Percentiles rank a stretch among this genome's conserved stretches.
These are phyloP conservation scores for Epichloe gansuensis DNA, from an alignment of 2,329 filamentous ascomycete genomes.

Conservation along the genomic window DNA sequence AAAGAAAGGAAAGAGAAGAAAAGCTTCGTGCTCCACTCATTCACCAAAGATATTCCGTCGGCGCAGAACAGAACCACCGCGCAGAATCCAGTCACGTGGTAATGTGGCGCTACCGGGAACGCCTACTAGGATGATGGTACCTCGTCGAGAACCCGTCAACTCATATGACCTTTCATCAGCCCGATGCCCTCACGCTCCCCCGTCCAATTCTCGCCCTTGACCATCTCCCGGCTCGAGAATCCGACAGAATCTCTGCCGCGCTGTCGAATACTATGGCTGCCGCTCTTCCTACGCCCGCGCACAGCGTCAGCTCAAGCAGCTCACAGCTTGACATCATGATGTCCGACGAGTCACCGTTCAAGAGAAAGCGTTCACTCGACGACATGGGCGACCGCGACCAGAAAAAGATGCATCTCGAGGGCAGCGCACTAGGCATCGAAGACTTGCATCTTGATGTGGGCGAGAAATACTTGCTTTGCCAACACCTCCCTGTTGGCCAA, in stretches of 20 bases:
- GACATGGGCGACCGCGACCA: constrained; percentile 42
- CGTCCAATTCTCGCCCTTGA: constrained; percentile 41
- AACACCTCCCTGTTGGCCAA: constrained; percentile 14
- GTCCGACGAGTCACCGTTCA: constrained; percentile 41
- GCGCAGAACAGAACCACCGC: background rate
- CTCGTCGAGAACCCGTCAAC: constrained; percentile 19
- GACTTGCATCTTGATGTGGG: constrained; percentile 54
- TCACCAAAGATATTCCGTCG: background rate
- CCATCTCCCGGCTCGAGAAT: constrained; percentile 35
- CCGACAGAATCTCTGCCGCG: constrained; percentile 39
- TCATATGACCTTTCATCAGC: constrained; percentile 42
- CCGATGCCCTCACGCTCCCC: constrained; percentile 54
- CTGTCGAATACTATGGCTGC: constrained; percentile 27
- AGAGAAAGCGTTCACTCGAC: constrained; percentile 48
- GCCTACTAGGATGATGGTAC: background rate
- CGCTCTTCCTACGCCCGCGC: constrained; percentile 48
- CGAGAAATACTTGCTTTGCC: constrained; percentile 53
- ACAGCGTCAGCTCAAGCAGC: constrained; percentile 46
- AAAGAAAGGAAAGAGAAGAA: constrained; percentile 12
- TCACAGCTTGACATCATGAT: constrained; percentile 32
- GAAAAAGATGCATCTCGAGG: constrained; percentile 52
- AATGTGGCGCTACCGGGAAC: background rate
- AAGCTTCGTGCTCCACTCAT: background rate
- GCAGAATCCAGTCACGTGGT: background rate
- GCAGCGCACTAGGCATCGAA: constrained; percentile 47